phyloP scores from a whole-genome alignment of 108 stramenopile genomes.

The Conticribra guillardii region DNA sequence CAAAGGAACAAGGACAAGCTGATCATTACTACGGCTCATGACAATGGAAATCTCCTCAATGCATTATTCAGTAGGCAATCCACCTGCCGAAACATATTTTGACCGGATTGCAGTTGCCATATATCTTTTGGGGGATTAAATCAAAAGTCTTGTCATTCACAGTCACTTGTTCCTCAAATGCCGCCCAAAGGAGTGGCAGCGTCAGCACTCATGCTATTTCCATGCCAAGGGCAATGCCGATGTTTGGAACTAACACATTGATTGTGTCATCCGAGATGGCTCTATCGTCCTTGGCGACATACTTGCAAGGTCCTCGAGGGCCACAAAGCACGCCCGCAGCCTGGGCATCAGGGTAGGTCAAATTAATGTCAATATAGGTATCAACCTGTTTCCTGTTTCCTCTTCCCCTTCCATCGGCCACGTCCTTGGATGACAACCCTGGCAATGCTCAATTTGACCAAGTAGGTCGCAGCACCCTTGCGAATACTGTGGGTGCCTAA shows the following conservation, averaged over 20 bases:
- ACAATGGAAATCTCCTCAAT: not conserved
- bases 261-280: not conserved
- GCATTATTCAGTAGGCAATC: not conserved
- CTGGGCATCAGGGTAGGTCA: conserved; percentile 11
- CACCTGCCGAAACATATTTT: not conserved
- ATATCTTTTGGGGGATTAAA: not conserved
- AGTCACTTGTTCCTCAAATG: not conserved
- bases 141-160: not conserved
- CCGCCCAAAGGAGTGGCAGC: not conserved
- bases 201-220: not conserved
- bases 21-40: not conserved
- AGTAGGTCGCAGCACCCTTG: conserved; percentile 15
- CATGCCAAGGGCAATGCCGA: not conserved
- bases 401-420: not conserved
- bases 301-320: conserved; percentile 7
- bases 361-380: conserved; percentile 1
- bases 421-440: not conserved
- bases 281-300: not conserved
- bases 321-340: conserved; percentile 5
- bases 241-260: not conserved
- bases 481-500: conserved; percentile 17
- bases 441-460: not conserved
- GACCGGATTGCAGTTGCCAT: not conserved
- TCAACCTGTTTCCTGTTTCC: conserved; percentile 7
- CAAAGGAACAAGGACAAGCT: not conserved